These are phyloP conservation scores for Backusella liffmaniae DNA, from an alignment of 192 early-diverging fungal genomes.

Conservation along the genomic window DNA sequence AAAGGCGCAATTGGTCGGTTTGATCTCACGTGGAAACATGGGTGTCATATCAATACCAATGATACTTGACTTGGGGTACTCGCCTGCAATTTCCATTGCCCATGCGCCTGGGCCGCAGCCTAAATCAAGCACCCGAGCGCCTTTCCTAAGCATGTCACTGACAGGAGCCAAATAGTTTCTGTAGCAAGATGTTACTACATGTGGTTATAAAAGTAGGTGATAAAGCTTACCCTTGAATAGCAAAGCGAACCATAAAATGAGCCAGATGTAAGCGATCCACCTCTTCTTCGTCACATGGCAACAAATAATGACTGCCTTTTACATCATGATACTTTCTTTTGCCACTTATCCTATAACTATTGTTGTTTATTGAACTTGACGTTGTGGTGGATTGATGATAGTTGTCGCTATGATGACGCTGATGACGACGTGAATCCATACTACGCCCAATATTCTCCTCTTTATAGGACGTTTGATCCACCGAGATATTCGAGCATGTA, in stretches of 20 bases:
- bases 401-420: background rate
- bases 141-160: conserved; percentile 31
- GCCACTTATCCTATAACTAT: conserved; percentile 32
- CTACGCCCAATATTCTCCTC: background rate
- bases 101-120: conserved; percentile 42
- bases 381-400: background rate
- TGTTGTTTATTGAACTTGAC: conserved; percentile 5
- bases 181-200: background rate
- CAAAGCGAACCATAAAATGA: conserved; percentile 52
- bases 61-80: conserved; percentile 39
- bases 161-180: conserved; percentile 46
- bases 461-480: background rate
- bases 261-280: conserved; percentile 49
- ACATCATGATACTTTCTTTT: conserved; percentile 39
- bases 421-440: background rate
- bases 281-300: conserved; percentile 54
- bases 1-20: conserved; percentile 38
- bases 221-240: conserved; percentile 39
- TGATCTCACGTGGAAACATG: conserved; percentile 32
- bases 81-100: conserved; percentile 41
- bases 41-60: conserved; percentile 36
- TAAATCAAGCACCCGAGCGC: conserved; percentile 37
- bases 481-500: background rate
- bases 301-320: conserved; percentile 41
- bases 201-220: background rate